Evolutionary conservation across 179 eudicot species (phyloP).

Genomic region (Gypsophila paniculata): DNA sequence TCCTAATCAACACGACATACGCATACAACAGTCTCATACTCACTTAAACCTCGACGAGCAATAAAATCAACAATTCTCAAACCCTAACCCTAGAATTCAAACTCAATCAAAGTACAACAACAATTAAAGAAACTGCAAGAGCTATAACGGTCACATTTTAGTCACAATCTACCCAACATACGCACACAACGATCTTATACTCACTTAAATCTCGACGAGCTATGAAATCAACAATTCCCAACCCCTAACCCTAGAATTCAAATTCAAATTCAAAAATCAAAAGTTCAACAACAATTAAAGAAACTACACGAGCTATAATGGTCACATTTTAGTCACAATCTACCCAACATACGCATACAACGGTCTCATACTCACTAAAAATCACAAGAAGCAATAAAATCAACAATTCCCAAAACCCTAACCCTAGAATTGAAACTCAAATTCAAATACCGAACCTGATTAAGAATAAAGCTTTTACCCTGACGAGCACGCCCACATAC

Average conservation of each 20-base stretch:
- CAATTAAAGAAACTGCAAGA: too few species aligned
- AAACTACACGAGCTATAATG: too few species aligned
- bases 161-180: too few species aligned
- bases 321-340: too few species aligned
- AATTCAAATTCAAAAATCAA: too few species aligned
- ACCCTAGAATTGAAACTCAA: background rate
- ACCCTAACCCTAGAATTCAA: too few species aligned
- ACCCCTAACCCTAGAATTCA: conserved; percentile 10
- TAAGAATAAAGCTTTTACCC: conserved; percentile 84
- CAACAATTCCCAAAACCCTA: background rate
- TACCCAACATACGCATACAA: background rate
- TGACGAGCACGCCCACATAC: conserved; percentile 98
- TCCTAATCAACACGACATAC: background rate
- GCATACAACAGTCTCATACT: background rate
- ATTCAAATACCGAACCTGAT: conserved; percentile 41
- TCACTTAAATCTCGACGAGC: too few species aligned
- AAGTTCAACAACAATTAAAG: background rate
- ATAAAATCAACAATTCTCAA: too few species aligned
- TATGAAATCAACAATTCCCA: background rate
- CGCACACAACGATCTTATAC: too few species aligned
- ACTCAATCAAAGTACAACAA: too few species aligned
- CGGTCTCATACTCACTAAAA: background rate
- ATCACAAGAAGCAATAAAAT: background rate
- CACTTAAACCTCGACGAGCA: background rate
- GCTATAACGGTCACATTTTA: too few species aligned